Conservation (phyloP, 257 asterid genomes). For the Primulina huaijiensis region DNA sequence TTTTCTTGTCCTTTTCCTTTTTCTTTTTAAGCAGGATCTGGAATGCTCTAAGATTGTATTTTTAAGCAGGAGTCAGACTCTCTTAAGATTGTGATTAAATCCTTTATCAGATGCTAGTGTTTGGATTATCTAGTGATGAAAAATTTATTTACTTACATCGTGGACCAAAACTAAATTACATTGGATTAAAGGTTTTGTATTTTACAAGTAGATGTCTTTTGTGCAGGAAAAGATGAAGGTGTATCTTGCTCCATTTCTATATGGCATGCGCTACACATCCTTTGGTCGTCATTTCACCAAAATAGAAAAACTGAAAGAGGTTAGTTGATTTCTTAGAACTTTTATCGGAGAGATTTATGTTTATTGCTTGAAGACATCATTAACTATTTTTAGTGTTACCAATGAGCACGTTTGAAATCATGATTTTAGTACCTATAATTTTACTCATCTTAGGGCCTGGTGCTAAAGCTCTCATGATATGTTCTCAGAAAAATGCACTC, state of each 20-base stretch:
- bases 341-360: conserved; percentile 12
- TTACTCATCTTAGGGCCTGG: conserved; percentile 1
- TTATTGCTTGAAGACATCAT: not conserved
- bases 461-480: not conserved
- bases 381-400: not conserved
- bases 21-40: not conserved
- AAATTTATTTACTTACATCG: not conserved
- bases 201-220: conserved; percentile 16
- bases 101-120: not conserved
- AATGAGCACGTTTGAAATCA: not conserved
- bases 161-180: not conserved
- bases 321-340: conserved; percentile 35
- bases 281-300: conserved; percentile 94
- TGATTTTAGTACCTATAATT: not conserved
- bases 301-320: conserved; percentile 73
- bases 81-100: not conserved
- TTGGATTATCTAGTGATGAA: not conserved
- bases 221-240: conserved; percentile 70
- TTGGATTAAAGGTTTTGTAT: not conserved
- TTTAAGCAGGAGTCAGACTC: not conserved
- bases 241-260: conserved; percentile 72
- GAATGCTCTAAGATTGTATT: not conserved
- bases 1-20: no score
- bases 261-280: conserved; percentile 88
- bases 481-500: conserved; percentile 10